These are phyloP conservation scores for Plasmodium gallinaceum DNA, from an alignment of 169 alveolate genomes.

Conservation along the genomic window DNA sequence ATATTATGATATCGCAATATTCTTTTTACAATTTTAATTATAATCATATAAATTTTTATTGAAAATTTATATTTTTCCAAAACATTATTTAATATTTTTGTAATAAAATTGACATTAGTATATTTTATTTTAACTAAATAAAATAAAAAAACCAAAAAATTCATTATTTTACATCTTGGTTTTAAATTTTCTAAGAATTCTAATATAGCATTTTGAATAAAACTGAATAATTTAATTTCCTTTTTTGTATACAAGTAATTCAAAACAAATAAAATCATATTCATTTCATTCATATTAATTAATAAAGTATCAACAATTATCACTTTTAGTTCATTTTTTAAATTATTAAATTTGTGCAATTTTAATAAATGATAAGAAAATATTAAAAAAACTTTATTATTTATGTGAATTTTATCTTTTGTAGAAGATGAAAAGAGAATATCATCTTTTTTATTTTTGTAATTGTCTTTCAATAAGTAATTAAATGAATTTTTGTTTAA, in stretches of 20 bases:
- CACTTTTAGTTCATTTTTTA: slow-evolving; percentile 1
- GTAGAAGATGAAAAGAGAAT: neutral
- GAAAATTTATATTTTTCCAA: slow-evolving; percentile 40
- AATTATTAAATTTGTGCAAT: neutral
- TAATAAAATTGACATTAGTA: slow-evolving; percentile 22
- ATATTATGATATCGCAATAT: slow-evolving; percentile 23
- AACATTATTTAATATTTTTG: slow-evolving; percentile 27
- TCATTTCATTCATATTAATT: slow-evolving; percentile 22
- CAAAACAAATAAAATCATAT: slow-evolving; percentile 14
- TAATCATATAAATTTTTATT: slow-evolving; percentile 34
- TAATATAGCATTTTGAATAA: slow-evolving; percentile 37
- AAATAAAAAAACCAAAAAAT: slow-evolving; percentile 37
- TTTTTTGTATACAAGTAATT: slow-evolving; percentile 38
- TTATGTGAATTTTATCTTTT: slow-evolving; percentile 2
- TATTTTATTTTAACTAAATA: slow-evolving; percentile 32
- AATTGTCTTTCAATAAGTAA: neutral
- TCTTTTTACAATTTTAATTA: slow-evolving; percentile 33
- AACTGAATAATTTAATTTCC: slow-evolving; percentile 32
- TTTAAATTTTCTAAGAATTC: slow-evolving; percentile 4
- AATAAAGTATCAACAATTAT: slow-evolving; percentile 7
- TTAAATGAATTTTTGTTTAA: neutral
- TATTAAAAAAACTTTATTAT: slow-evolving; percentile 40
- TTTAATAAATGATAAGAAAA: slow-evolving; percentile 46
- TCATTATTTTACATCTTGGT: slow-evolving; percentile 25
- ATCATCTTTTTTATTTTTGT: slow-evolving; percentile 7